Conservation (phyloP, 352 stramenopile species). For the Phytophthora capsici region DNA sequence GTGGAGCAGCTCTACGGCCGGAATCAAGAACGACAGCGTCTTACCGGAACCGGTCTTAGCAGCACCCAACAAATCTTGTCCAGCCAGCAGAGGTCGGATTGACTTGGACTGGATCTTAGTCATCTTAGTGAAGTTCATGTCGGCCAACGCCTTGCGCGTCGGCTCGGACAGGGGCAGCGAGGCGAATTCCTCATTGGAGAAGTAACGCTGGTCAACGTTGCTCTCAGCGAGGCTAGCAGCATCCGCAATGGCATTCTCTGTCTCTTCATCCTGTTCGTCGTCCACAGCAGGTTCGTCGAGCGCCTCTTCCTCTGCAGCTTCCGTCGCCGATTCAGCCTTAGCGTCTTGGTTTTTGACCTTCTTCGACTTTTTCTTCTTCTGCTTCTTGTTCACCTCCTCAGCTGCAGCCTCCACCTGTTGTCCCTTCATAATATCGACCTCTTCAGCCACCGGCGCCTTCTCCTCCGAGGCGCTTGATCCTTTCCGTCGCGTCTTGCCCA, state of each 20-base stretch:
- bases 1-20: slow-evolving; percentile 96
- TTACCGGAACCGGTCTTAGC: slow-evolving; percentile 99
- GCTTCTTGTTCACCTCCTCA: slow-evolving; percentile 21
- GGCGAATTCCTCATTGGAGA: slow-evolving; percentile 88
- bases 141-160: slow-evolving; percentile 88
- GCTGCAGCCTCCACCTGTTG: slow-evolving; percentile 4
- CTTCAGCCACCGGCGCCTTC: slow-evolving; percentile 21
- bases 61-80: slow-evolving; percentile 97
- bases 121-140: slow-evolving; percentile 95
- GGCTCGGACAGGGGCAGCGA: slow-evolving; percentile 93
- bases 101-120: slow-evolving; percentile 98
- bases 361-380: slow-evolving; percentile 47
- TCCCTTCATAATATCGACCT: slow-evolving; percentile 18
- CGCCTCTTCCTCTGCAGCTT: slow-evolving; percentile 29
- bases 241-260: slow-evolving; percentile 62
- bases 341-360: slow-evolving; percentile 38
- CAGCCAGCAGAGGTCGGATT: slow-evolving; percentile 95
- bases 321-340: slow-evolving; percentile 20
- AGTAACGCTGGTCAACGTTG: slow-evolving; percentile 82
- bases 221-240: slow-evolving; percentile 45
- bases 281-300: slow-evolving; percentile 29
- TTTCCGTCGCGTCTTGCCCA: slow-evolving; percentile 45
- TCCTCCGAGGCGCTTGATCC: slow-evolving; percentile 19
- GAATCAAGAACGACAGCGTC: slow-evolving; percentile 98
- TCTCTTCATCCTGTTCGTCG: slow-evolving; percentile 65